Percentiles rank a stretch among this genome's conserved stretches.
These are phyloP conservation scores for Sporodiniella umbellata DNA, from an alignment of 371 early-diverging fungal species.

Conservation along the genomic window DNA sequence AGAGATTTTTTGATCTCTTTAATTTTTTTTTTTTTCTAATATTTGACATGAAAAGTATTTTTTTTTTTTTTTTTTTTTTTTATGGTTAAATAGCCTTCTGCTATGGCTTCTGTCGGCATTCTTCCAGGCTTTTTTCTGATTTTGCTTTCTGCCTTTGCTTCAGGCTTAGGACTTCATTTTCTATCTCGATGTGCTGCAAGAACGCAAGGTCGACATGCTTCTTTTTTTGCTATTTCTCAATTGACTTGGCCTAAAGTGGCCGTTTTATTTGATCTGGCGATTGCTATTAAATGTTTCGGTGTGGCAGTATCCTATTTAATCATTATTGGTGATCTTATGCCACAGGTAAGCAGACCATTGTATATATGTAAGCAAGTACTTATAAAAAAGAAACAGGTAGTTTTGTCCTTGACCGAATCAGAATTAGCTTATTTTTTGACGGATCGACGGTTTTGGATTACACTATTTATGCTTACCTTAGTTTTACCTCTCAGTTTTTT, in stretches of 20 bases:
- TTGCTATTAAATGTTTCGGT: constrained; percentile 99
- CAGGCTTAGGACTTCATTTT: constrained; percentile 83
- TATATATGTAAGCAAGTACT: neutral
- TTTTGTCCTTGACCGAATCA: constrained; percentile 8
- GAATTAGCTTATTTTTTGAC: constrained; percentile 28
- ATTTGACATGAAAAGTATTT: too few relatives aligned
- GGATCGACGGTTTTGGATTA: constrained; percentile 84
- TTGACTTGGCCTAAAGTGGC: constrained; percentile 92
- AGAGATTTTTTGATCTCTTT: too few relatives aligned
- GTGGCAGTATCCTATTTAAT: constrained; percentile 97
- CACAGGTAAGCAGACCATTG: constrained; percentile 66
- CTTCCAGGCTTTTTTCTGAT: constrained; percentile 79
- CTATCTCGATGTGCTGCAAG: constrained; percentile 72
- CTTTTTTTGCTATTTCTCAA: constrained; percentile 88
- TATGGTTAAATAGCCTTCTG: too few relatives aligned
- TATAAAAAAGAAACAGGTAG: neutral
- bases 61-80: too few relatives aligned
- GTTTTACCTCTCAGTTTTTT: constrained; percentile 84
- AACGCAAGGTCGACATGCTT: constrained; percentile 73
- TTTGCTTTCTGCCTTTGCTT: constrained; percentile 68
- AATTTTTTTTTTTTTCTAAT: too few relatives aligned
- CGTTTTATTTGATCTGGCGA: constrained; percentile 91
- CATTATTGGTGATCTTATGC: constrained; percentile 94
- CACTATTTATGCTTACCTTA: constrained; percentile 62
- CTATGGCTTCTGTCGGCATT: constrained; percentile 85